These are phyloP conservation scores for Dactylellina leptospora DNA, from an alignment of 2,329 filamentous ascomycete genomes.

Conservation along the genomic window DNA sequence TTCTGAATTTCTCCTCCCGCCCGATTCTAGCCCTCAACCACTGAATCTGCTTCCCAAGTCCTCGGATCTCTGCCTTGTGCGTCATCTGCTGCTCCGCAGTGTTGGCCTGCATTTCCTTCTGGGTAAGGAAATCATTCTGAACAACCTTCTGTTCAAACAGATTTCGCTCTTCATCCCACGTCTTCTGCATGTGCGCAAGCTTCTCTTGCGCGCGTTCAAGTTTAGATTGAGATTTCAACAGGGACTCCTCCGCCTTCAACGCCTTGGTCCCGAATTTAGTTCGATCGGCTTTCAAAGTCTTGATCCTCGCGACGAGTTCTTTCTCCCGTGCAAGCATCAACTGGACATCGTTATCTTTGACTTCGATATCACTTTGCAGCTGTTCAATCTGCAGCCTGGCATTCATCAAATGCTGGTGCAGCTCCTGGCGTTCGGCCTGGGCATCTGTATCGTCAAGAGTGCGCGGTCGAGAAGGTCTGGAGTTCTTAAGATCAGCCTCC, in stretches of 20 bases:
- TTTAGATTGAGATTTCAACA: conserved; percentile 51
- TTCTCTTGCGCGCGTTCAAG: conserved; percentile 57
- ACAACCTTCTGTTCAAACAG: conserved; percentile 65
- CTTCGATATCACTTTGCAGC: conserved; percentile 59
- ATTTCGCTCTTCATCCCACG: conserved; percentile 58
- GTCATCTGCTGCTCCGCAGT: conserved; percentile 72
- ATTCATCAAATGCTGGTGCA: conserved; percentile 60
- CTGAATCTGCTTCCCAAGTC: conserved; percentile 86
- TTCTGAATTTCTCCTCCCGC: conserved; percentile 81
- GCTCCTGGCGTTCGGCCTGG: conserved; percentile 63
- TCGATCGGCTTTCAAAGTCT: conserved; percentile 55
- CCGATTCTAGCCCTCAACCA: conserved; percentile 84
- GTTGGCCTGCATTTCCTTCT: conserved; percentile 57
- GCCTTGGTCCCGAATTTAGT: conserved; percentile 53
- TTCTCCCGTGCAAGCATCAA: conserved; percentile 58
- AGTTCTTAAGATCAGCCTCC: conserved; percentile 73
- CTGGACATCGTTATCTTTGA: conserved; percentile 56
- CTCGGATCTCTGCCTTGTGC: conserved; percentile 80
- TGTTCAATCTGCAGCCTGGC: conserved; percentile 61
- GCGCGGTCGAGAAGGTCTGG: conserved; percentile 61
- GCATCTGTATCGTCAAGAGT: conserved; percentile 61
- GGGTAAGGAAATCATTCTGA: conserved; percentile 62
- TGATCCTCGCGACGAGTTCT: conserved; percentile 58
- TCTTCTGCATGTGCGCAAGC: conserved; percentile 57
- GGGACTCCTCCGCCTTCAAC: conserved; percentile 52